These are phyloP conservation scores for Pythium monospermum DNA, from an alignment of 352 stramenopile species.

Conservation along the genomic window DNA sequence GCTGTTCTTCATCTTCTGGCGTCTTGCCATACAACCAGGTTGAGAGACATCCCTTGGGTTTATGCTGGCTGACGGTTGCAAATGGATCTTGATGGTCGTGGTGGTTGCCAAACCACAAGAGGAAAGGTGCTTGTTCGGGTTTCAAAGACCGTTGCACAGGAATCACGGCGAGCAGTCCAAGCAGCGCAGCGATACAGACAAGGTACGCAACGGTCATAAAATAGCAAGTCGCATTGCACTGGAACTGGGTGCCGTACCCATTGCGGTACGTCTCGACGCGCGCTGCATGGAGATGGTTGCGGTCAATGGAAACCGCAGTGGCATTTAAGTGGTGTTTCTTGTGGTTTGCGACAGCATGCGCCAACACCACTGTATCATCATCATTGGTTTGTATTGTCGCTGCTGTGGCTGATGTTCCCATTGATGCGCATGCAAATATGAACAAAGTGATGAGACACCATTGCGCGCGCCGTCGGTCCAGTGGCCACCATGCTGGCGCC, in stretches of 20 bases:
- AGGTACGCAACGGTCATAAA: conserved; percentile 34
- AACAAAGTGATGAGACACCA: too few species aligned
- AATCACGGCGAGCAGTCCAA: conserved; percentile 42
- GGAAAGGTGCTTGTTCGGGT: conserved; percentile 24
- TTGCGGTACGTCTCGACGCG: conserved; percentile 45
- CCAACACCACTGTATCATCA: neutral
- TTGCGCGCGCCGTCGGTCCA: neutral
- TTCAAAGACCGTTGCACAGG: conserved; percentile 25
- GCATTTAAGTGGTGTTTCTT: neutral
- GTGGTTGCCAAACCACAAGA: conserved; percentile 26
- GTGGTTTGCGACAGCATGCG: neutral
- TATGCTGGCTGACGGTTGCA: neutral
- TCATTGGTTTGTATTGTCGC: too few species aligned
- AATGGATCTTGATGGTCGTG: conserved; percentile 4
- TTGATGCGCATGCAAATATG: too few species aligned
- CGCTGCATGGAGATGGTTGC: conserved; percentile 9
- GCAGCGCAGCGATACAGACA: conserved; percentile 21
- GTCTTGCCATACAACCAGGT: conserved; percentile 10
- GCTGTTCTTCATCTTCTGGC: neutral
- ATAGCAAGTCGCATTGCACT: conserved; percentile 39
- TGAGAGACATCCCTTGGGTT: conserved; percentile 18
- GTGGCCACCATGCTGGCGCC: neutral
- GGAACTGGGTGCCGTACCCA: conserved; percentile 52
- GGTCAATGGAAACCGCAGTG: conserved; percentile 27
- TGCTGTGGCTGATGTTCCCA: neutral